Conservation (phyloP, 805 yeast species). For the Ogataea nitratoaversa region DNA sequence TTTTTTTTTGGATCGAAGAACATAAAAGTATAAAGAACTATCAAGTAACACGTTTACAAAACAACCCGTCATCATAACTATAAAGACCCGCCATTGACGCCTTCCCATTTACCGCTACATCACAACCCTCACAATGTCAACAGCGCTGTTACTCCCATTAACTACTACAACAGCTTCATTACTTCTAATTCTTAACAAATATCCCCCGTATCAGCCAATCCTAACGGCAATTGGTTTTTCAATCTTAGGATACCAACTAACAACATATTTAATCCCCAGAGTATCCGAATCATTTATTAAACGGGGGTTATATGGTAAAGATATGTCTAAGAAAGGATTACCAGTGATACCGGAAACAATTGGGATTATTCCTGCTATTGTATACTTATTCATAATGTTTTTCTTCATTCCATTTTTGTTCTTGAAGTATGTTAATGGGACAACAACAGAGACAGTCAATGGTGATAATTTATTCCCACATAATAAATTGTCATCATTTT, state of each 20-base stretch:
- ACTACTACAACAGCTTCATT: slow-evolving; percentile 7
- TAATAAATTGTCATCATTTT: slow-evolving; percentile 75
- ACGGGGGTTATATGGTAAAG: slow-evolving; percentile 83
- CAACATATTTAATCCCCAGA: slow-evolving; percentile 61
- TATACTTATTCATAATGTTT: slow-evolving; percentile 77
- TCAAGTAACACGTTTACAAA: no score
- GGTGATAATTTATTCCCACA: slow-evolving; percentile 57
- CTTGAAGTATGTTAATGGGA: slow-evolving; percentile 58
- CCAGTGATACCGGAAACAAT: slow-evolving; percentile 85
- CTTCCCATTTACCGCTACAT: no score
- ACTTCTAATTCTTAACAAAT: slow-evolving; percentile 14
- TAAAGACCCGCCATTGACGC: no score
- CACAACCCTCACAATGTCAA: no score
- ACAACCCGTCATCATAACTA: no score
- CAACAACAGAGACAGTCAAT: neutral
- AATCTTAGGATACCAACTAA: slow-evolving; percentile 58
- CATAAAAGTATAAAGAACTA: no score
- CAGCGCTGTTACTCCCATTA: neutral
- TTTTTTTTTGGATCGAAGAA: no score
- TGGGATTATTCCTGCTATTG: slow-evolving; percentile 84
- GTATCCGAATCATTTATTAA: slow-evolving; percentile 63
- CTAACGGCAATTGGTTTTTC: slow-evolving; percentile 63
- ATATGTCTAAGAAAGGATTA: slow-evolving; percentile 67
- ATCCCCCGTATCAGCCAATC: slow-evolving; percentile 39
- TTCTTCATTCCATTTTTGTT: slow-evolving; percentile 86